Base-by-base conservation (phyloP, 768 basidiomycete species). In the Naganishia vaughanmartiniae region DNA sequence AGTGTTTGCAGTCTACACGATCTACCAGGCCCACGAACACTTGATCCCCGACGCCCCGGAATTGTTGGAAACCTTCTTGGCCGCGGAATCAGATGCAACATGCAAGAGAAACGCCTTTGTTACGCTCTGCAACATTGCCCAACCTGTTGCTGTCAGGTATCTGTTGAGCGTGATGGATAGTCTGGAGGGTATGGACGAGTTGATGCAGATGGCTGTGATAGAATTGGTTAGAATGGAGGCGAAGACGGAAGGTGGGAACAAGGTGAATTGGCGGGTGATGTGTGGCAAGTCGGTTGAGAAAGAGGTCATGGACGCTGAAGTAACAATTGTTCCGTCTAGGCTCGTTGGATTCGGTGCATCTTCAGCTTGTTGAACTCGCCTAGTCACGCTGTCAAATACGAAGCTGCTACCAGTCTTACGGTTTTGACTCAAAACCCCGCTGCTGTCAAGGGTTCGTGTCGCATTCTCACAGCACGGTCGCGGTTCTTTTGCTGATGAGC, bases 101-200 rank as follows among this genome's bases (percentile, higher is more conserved):
- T 98, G 94, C 84, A 93, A 94, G 79, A 89, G 94, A 12, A 97
- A 99, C 78, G 95, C 95, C 10, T 96, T 99, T 80, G 92, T 95
- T 54, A 93, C 95, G 81, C 87, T 98, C 36, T 88, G 92, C 53
- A 84, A 81, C 69, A 81, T 82, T 70, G 87, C 93, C 3, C 92
- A 94, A 84, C 86, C 88, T 0, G 92, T 90, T 76, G 96, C 94
- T 0, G 91, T 93, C 72, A 90, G 96, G 76, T 97, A 93, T 83
- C 87, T 97, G 74, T 83, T 91, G 75, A 87, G 86, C 75, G 87
- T 93, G 60, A 90, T 91, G 78, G 94, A 97, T 76, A 86, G 88
- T 58, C 88, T 98, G 67, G 84, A 87, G 4, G 83, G 85, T 17
- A 84, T 96, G 83, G 94, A 98, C 74, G 94, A 98, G 83, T 84